Base-by-base conservation (phyloP, 2,329 filamentous ascomycete species). In the Chaetomiaceae sp. region DNA sequence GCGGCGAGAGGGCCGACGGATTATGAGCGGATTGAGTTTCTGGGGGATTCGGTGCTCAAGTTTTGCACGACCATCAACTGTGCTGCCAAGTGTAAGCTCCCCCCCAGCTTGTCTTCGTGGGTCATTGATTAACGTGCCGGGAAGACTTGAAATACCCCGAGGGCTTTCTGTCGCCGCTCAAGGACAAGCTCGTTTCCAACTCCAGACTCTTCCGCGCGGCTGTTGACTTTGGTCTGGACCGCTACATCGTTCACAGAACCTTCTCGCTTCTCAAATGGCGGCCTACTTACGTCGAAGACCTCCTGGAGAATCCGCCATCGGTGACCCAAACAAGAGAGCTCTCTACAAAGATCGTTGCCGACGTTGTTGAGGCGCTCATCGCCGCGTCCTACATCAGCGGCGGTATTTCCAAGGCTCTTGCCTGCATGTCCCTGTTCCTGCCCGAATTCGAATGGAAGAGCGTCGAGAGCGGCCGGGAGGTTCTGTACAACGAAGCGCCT, bases 11-110 rank as follows among this genome's bases (percentile, higher is more conserved):
- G 82, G 38, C 62, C 68, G 1, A 74, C 72, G 0, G 76, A 95
- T 53, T 96, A 96, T 60, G 85, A 97, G 57, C 74, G 85, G 3
- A 69, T 95, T 0, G 93, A 97, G 61, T 94, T 94, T 55, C 68
- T 96, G 0, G 93, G 93, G 0, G 91, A 97, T 58, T 81, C 81
- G 0, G 72, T 95, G 2, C 71, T 97, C 30, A 97, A 97, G 58
- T 78, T 84, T 47, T 79, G 78, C 38, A 74, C 84, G 0, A 79
- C 81, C 0, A 62, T 88, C 1, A 83, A 88, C 45, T 71, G 90
- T 3, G 68, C 71, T 15, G 71, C 73, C 0, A 63, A 72, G 18
- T 60, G 77, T 79, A 60, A 63, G 74, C 64, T 3, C 19, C 9
- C 17, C 15, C 37, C 24, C 42, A 19, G 12, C 17, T 27, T 4